Evolutionary conservation across 441 rosid genomes (phyloP).

Genomic region (Brassica balearica): DNA sequence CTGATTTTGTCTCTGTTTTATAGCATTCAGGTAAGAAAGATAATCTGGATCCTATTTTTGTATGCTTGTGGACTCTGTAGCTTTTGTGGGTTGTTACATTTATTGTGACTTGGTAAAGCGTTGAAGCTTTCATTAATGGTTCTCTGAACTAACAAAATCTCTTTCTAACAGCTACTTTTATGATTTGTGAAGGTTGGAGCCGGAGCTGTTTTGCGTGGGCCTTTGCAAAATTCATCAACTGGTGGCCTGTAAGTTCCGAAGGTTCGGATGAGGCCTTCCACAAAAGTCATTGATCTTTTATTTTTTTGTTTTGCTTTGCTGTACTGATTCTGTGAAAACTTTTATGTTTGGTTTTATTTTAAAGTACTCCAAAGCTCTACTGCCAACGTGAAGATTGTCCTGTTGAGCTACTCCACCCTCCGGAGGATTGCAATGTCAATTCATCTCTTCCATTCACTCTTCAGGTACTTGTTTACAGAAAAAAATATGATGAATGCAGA

Average conservation of each 20-base stretch:
- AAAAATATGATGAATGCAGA: not conserved
- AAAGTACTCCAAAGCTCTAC: too few relatives aligned
- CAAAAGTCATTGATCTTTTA: not conserved
- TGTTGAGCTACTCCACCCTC: constrained; percentile 83
- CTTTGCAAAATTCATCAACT: constrained; percentile 75
- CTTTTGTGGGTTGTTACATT: not conserved
- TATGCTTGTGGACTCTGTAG: not conserved
- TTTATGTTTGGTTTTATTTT: too few relatives aligned
- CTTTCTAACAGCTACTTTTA: constrained; percentile 5
- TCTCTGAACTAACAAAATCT: not conserved
- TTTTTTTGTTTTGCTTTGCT: too few relatives aligned
- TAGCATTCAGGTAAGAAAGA: constrained; percentile 72
- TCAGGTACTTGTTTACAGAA: constrained; percentile 56
- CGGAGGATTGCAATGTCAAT: constrained; percentile 91
- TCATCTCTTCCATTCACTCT: constrained; percentile 86
- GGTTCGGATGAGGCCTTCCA: constrained; percentile 41
- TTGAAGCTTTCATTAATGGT: not conserved
- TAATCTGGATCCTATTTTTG: constrained; percentile 7
- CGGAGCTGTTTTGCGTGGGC: constrained; percentile 81
- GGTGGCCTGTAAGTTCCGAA: constrained; percentile 72
- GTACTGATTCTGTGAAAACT: too few relatives aligned
- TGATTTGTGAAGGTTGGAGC: constrained; percentile 75
- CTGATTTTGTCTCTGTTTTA: constrained; percentile 79
- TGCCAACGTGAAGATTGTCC: constrained; percentile 53
- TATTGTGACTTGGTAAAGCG: not conserved